Conservation (phyloP, 495 filamentous ascomycete genomes). For the Viridothelium virens region DNA sequence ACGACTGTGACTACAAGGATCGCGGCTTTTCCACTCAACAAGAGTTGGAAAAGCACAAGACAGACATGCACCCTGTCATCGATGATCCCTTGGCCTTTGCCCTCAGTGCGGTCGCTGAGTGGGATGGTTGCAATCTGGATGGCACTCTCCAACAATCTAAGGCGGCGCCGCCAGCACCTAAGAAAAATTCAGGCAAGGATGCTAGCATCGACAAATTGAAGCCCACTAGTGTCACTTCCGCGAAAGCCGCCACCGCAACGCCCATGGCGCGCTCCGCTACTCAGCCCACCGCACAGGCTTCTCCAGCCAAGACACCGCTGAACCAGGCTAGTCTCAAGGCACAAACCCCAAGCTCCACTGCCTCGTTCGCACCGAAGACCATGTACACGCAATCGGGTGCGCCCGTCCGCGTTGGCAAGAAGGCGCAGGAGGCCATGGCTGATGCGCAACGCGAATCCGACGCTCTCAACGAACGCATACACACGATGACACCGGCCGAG, state of each 20-base stretch:
- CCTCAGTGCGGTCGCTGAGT: not conserved
- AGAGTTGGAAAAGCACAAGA: slow-evolving; percentile 43
- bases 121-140: not conserved
- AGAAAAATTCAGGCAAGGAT: not conserved
- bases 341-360: not conserved
- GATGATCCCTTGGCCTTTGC: slow-evolving; percentile 39
- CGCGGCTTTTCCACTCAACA: slow-evolving; percentile 49
- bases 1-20: slow-evolving; percentile 40
- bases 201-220: not conserved
- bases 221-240: not conserved
- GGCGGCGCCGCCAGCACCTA: not conserved
- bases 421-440: too few species aligned
- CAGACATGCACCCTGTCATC: slow-evolving; percentile 47
- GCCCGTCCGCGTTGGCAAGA: not conserved
- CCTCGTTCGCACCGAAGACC: not conserved
- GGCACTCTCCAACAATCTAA: not conserved
- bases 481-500: too few species aligned
- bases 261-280: not conserved
- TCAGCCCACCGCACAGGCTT: not conserved
- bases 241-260: not conserved
- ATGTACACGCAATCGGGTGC: not conserved
- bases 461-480: too few species aligned
- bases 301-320: not conserved
- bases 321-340: not conserved
- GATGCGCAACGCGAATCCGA: too few species aligned